phyloP scores from a whole-genome alignment of 192 early-diverging fungal genomes.

The Umbelopsis sp. region DNA sequence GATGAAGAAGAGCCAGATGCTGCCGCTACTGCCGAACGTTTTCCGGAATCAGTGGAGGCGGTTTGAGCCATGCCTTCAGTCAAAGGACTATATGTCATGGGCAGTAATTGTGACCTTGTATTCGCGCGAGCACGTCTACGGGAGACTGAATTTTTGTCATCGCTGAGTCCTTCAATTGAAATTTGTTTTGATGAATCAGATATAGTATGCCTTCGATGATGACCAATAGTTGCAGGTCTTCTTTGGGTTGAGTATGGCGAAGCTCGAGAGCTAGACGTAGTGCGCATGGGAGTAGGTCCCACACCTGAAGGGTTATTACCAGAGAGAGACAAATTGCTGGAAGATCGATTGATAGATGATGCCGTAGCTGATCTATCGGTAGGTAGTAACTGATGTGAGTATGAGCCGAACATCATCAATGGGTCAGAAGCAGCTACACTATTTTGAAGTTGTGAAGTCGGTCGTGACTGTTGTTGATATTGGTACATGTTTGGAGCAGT shows the following conservation, averaged over 20 bases:
- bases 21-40: not conserved
- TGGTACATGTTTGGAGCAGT: not conserved
- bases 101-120: not conserved
- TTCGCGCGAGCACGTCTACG: not conserved
- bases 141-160: not conserved
- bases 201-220: constrained; percentile 1
- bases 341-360: not conserved
- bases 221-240: constrained; percentile 5
- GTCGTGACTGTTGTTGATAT: not conserved
- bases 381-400: constrained; percentile 1
- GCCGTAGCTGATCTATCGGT: not conserved
- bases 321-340: not conserved
- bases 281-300: not conserved
- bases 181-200: not conserved
- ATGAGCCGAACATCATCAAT: not conserved
- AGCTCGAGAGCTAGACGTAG: not conserved
- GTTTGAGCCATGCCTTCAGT: not conserved
- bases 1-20: constrained; percentile 1
- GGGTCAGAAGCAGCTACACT: constrained; percentile 8
- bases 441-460: not conserved
- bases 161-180: not conserved
- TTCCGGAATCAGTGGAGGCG: not conserved
- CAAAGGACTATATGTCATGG: not conserved
- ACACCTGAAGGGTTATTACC: not conserved
- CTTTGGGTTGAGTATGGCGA: not conserved